Conservation (phyloP, 2,329 filamentous ascomycete species). For the Clonostachys chloroleuca region DNA sequence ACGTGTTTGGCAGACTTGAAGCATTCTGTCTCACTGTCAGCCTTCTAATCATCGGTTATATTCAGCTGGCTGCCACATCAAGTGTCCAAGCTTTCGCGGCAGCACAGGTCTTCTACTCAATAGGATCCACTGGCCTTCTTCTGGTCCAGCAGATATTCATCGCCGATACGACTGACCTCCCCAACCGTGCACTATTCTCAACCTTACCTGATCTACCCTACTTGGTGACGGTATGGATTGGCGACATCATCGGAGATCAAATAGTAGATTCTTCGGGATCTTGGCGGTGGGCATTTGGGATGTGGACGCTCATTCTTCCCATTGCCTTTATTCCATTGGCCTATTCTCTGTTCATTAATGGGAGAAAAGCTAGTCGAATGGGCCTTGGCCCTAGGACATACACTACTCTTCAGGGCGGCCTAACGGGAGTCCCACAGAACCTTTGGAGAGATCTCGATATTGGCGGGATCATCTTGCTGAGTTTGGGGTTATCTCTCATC, state of each 20-base stretch:
- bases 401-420: slow-evolving; percentile 31
- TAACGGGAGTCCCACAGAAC: slow-evolving; percentile 44
- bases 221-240: slow-evolving; percentile 57
- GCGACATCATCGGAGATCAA: slow-evolving; percentile 31
- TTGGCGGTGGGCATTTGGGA: slow-evolving; percentile 60
- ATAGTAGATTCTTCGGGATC: slow-evolving; percentile 26
- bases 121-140: slow-evolving; percentile 51
- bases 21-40: slow-evolving; percentile 49
- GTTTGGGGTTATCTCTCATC: slow-evolving; percentile 51
- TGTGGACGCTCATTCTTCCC: slow-evolving; percentile 57
- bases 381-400: slow-evolving; percentile 16
- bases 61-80: slow-evolving; percentile 49
- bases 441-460: slow-evolving; percentile 51
- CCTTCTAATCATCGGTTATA: slow-evolving; percentile 52
- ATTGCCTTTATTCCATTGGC: slow-evolving; percentile 49
- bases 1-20: slow-evolving; percentile 58
- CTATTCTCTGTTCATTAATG: slow-evolving; percentile 44
- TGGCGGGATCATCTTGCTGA: slow-evolving; percentile 49
- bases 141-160: slow-evolving; percentile 63
- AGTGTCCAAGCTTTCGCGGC: slow-evolving; percentile 48
- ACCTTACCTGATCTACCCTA: slow-evolving; percentile 56
- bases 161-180: slow-evolving; percentile 55
- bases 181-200: slow-evolving; percentile 56
- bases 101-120: slow-evolving; percentile 57
- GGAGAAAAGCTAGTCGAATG: slow-evolving; percentile 40